phyloP scores from a whole-genome alignment of 2,329 filamentous ascomycete species.

The Penicillium paneum region DNA sequence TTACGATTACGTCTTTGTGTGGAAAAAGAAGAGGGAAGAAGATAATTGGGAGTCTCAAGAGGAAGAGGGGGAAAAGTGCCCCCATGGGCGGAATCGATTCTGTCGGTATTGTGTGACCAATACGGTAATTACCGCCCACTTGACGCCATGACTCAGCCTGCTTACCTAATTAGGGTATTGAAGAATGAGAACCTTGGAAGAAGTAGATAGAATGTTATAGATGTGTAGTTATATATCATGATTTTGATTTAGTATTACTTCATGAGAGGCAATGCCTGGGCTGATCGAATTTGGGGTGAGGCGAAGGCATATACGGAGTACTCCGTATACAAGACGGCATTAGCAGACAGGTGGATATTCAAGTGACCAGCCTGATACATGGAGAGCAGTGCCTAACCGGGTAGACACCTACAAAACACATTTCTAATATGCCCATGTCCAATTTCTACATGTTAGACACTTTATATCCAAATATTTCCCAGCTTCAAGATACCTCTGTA shows the following conservation, averaged over 20 bases:
- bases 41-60: constrained; percentile 21
- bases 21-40: constrained; percentile 32
- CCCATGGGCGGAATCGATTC: constrained; percentile 15
- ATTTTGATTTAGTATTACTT: neutral
- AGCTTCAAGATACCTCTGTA: constrained; percentile 3
- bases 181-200: neutral
- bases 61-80: constrained; percentile 19
- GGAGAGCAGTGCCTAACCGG: neutral
- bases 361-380: neutral
- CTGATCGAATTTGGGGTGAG: neutral
- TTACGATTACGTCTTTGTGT: constrained; percentile 30
- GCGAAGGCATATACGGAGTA: neutral
- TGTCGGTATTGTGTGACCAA: constrained; percentile 11
- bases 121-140: constrained; percentile 24
- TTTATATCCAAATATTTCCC: neutral
- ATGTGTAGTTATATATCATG: neutral
- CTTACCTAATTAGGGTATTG: neutral
- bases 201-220: neutral
- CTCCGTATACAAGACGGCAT: neutral
- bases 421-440: neutral
- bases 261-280: neutral
- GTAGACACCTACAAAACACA: neutral
- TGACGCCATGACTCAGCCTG: constrained; percentile 17
- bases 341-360: neutral
- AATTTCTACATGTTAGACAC: neutral